Base-by-base conservation (phyloP, 202 grass and related monocot species). In the Saccharum hybrid region DNA sequence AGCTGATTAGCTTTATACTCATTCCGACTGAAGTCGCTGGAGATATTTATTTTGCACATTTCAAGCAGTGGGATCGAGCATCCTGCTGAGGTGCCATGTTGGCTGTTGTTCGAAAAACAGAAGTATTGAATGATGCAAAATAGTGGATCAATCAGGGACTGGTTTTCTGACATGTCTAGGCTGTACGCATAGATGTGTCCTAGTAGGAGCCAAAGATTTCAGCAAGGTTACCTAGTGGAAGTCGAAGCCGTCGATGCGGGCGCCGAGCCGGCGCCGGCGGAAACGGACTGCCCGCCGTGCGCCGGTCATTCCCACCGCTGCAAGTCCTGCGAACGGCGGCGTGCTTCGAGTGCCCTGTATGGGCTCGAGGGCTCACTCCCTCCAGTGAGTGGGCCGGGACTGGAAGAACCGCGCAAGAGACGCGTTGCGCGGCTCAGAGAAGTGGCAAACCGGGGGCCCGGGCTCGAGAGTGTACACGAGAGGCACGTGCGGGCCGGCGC, bases 221-320 rank as follows among this genome's bases (percentile, higher is more conserved):
- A 21, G 63, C 21, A 11, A 40, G 38, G 16, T 48, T 60, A 89
- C 86, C 28, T 21, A n/a, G 49, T 91, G 77, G 59, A 89, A 85
- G 63, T 83, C 72, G 7, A 85, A 81, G 15, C 75, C 88, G 61
- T 88, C 80, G 34, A 86, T 86, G 51, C 79, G 70, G 26, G 72
- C 71, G 64, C 86, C 71, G 52, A 93, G 83, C 85, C 83, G 82
- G 36, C 64, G 33, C 4, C 22, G 13, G 42, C 6, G 13, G 21
- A 45, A 45, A 71, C 22, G 23, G 18, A 57, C 19, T 45, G 41
- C 68, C 41, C 42, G 69, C 69, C 42, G 42, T 68, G 65, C 36
- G 14, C 34, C 8, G 36, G 18, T n/a, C 66, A 21, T 68, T 33
- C 3, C 66, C 66, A 2, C 16, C 34, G 8, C 34, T 40, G 38